Conservation (phyloP, 805 yeast genomes). For the Spathaspora arborariae region DNA sequence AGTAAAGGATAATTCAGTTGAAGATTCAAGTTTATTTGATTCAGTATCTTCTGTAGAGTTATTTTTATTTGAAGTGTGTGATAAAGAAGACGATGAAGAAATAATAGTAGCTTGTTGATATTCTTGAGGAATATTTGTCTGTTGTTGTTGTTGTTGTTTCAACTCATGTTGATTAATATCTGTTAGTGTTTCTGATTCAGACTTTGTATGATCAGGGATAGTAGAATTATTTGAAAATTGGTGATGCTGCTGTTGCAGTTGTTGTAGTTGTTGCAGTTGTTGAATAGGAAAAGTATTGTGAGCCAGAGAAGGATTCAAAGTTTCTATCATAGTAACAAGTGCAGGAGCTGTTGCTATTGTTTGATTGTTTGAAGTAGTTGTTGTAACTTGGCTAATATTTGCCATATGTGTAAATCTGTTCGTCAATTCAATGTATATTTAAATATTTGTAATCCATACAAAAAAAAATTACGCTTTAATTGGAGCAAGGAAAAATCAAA, state of each 20-base stretch:
- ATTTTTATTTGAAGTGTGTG: background rate
- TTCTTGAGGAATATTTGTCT: background rate
- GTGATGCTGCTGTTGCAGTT: no score
- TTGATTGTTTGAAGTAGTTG: background rate
- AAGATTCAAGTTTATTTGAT: conserved; percentile 4
- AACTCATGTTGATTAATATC: background rate
- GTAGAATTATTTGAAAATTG: background rate
- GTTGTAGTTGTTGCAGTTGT: no score
- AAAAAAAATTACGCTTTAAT: background rate
- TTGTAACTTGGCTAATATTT: background rate
- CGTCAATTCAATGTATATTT: background rate
- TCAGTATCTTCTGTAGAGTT: background rate
- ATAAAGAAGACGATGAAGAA: background rate
- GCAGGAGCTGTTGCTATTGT: background rate
- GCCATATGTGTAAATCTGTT: background rate
- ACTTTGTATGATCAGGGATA: background rate
- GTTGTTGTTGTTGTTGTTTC: background rate
- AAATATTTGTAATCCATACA: background rate
- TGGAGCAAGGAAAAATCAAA: background rate
- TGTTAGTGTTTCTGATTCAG: background rate
- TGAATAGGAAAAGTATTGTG: background rate
- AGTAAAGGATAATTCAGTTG: conserved; percentile 26
- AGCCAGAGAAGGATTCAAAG: background rate
- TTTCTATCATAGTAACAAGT: background rate
- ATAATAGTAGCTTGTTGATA: background rate